phyloP scores from a whole-genome alignment of 768 basidiomycete species.

The Ramaria rubella region DNA sequence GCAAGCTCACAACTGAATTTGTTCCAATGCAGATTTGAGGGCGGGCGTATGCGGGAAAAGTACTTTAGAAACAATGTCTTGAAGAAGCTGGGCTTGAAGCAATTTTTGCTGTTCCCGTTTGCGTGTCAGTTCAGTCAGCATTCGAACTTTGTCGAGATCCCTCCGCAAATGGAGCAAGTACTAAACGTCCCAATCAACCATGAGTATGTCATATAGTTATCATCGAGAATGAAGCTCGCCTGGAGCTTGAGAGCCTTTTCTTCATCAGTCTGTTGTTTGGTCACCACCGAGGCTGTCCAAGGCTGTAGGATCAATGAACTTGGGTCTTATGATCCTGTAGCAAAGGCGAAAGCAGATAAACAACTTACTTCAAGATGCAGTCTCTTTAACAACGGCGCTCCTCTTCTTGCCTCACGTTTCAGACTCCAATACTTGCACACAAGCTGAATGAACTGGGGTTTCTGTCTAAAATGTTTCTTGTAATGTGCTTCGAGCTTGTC shows the following conservation, averaged over 20 bases:
- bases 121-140: constrained; percentile 57
- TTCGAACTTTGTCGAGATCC: constrained; percentile 70
- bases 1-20: constrained; percentile 55
- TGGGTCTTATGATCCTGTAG: not conserved
- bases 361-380: constrained; percentile 70
- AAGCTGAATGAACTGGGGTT: constrained; percentile 64
- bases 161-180: constrained; percentile 56
- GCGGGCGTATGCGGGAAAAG: constrained; percentile 61
- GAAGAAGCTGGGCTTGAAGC: constrained; percentile 57
- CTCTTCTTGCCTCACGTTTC: constrained; percentile 87
- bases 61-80: constrained; percentile 52
- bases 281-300: constrained; percentile 78
- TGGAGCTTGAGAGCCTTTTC: constrained; percentile 79
- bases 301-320: constrained; percentile 35
- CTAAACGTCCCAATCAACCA: constrained; percentile 31
- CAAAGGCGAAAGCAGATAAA: not conserved
- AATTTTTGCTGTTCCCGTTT: constrained; percentile 82
- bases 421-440: constrained; percentile 95
- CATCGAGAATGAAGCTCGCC: constrained; percentile 42
- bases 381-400: constrained; percentile 88
- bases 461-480: constrained; percentile 60
- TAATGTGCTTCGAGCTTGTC: constrained; percentile 73
- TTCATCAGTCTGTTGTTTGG: constrained; percentile 65
- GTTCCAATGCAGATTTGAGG: constrained; percentile 61
- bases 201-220: not conserved